Conservation (phyloP, 352 stramenopile species). For the Globisporangium mamillatum region DNA sequence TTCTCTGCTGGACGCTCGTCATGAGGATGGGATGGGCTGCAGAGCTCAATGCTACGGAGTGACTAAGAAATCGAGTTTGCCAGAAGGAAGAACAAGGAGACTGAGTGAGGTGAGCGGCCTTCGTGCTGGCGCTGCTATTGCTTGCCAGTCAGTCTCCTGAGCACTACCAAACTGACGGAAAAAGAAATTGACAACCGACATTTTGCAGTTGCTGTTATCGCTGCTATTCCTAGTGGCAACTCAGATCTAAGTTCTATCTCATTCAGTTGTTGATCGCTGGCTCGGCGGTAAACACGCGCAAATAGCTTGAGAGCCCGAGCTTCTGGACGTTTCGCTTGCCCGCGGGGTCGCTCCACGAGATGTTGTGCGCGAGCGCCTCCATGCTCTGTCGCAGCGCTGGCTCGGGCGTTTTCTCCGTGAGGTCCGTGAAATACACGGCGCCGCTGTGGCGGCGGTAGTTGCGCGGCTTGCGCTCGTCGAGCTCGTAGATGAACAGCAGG, state of each 20-base stretch:
- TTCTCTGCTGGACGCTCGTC: slow-evolving; percentile 6
- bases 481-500: slow-evolving; percentile 62
- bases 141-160: not conserved
- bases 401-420: slow-evolving; percentile 40
- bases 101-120: not conserved
- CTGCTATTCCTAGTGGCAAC: slow-evolving; percentile 3
- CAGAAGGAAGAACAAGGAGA: not conserved
- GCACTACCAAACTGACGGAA: not conserved
- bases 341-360: slow-evolving; percentile 67
- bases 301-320: slow-evolving; percentile 59
- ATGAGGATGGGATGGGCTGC: slow-evolving; percentile 2
- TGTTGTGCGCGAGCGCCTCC: slow-evolving; percentile 62
- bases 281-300: slow-evolving; percentile 44
- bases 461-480: slow-evolving; percentile 53
- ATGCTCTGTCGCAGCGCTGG: slow-evolving; percentile 55
- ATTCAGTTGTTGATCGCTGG: slow-evolving; percentile 38
- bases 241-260: not conserved
- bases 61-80: not conserved
- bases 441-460: slow-evolving; percentile 42
- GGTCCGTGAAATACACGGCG: slow-evolving; percentile 51
- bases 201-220: not conserved
- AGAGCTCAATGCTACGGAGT: not conserved
- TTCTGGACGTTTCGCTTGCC: slow-evolving; percentile 72
- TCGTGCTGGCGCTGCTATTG: not conserved
- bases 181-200: not conserved